A percentile compares a stretch with the other conserved stretches of the same genome.
These are phyloP conservation scores for Cyberlindnera americana DNA, from an alignment of 805 yeast genomes.

Conservation along the genomic window DNA sequence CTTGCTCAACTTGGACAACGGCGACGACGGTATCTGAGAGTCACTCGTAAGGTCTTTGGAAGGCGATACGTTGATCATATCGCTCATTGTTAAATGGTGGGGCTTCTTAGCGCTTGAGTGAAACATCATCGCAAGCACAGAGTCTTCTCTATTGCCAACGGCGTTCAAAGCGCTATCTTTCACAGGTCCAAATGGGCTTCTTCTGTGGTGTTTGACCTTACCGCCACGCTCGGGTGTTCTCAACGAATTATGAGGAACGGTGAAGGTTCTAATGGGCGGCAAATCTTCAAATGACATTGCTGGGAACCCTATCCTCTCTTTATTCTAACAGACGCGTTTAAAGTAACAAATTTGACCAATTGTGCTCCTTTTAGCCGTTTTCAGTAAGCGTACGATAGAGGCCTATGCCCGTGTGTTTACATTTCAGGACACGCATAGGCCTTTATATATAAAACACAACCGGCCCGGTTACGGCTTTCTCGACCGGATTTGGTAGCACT, in stretches of 20 bases:
- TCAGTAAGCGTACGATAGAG: too few relatives aligned
- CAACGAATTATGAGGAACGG: neutral
- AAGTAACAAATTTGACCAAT: too few relatives aligned
- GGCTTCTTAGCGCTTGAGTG: neutral
- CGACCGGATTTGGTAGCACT: too few relatives aligned
- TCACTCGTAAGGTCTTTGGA: neutral
- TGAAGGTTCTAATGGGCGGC: conserved; percentile 4
- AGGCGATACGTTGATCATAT: conserved; percentile 6
- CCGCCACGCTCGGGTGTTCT: neutral
- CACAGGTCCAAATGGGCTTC: too few relatives aligned
- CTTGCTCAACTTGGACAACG: conserved; percentile 2
- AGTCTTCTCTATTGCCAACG: neutral
- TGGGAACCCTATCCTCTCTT: neutral
- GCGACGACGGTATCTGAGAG: conserved; percentile 5
- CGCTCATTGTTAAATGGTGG: conserved; percentile 4
- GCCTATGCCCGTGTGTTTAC: too few relatives aligned
- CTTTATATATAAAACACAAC: too few relatives aligned
- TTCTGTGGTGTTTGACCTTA: too few relatives aligned
- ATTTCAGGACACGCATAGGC: too few relatives aligned
- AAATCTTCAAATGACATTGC: neutral
- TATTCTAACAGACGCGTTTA: too few relatives aligned
- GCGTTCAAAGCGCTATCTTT: neutral
- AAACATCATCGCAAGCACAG: neutral
- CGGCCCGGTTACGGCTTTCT: too few relatives aligned
- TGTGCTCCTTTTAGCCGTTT: neutral